A percentile compares a stretch with the other conserved stretches of the same genome.
Conservation (phyloP, 78 protist genomes). For the Guillardia theta region DNA sequence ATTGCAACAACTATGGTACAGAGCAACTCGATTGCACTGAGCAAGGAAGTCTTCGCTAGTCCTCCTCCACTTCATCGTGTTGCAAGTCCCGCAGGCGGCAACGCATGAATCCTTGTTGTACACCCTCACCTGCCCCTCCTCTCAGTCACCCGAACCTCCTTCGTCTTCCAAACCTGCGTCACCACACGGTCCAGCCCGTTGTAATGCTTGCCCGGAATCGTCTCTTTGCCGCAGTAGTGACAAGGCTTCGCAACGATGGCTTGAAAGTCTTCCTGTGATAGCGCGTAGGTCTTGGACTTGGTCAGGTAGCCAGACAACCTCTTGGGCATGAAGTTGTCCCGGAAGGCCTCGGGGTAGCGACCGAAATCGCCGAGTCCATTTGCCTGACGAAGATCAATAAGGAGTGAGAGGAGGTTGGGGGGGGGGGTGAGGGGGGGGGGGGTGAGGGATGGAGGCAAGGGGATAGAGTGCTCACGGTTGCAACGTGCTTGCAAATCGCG, state of each 20-base stretch:
- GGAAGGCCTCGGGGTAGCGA: too few species aligned
- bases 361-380: too few species aligned
- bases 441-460: too few species aligned
- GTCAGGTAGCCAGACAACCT: conserved; percentile 32
- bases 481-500: too few species aligned
- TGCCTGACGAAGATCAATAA: too few species aligned
- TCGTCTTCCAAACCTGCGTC: neutral
- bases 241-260: neutral
- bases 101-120: neutral
- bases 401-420: too few species aligned
- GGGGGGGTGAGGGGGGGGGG: too few species aligned
- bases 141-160: neutral
- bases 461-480: too few species aligned
- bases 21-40: neutral
- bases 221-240: conserved; percentile 14
- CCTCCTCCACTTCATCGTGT: conserved; percentile 13
- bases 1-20: too few species aligned
- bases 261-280: neutral
- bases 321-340: too few species aligned
- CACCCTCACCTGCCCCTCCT: neutral
- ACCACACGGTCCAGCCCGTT: neutral
- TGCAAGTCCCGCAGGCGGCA: neutral
- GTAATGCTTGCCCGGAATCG: neutral
- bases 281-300: conserved; percentile 5
- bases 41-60: neutral